Percentiles rank a stretch among this genome's conserved stretches.
phyloP scores from a whole-genome alignment of 1,284 basidiomycete genomes.

The Cryptococcus jaspeensis region DNA sequence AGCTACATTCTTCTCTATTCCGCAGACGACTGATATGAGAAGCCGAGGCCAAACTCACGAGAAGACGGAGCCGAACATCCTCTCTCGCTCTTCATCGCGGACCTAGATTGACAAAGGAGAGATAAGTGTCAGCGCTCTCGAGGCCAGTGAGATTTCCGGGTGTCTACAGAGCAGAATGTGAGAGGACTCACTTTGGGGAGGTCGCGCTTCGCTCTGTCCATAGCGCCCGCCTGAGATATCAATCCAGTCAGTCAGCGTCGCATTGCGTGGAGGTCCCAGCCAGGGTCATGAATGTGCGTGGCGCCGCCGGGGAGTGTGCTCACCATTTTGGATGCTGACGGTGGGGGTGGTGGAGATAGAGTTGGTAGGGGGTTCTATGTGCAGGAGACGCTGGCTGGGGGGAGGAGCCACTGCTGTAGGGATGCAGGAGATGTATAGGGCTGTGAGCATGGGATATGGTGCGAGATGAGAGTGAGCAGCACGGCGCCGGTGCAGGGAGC shows the following conservation, averaged over 20 bases:
- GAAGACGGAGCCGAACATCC: constrained; percentile 83
- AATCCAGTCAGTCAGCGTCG: too few relatives aligned
- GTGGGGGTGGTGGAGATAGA: too few relatives aligned
- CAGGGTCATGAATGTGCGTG: background rate
- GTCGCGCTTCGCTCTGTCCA: constrained; percentile 83
- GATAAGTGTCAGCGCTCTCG: background rate
- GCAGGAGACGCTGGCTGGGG: too few relatives aligned
- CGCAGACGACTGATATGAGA: background rate
- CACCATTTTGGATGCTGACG: constrained; percentile 10
- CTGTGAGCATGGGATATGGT: too few relatives aligned
- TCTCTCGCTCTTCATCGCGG: constrained; percentile 84
- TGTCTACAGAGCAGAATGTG: background rate
- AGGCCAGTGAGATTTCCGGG: background rate
- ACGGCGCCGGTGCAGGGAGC: too few relatives aligned
- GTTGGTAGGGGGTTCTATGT: too few relatives aligned
- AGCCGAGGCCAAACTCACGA: constrained; percentile 31
- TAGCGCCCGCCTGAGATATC: constrained; percentile 70
- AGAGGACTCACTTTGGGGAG: constrained; percentile 61
- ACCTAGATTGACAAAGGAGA: constrained; percentile 53
- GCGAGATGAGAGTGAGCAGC: too few relatives aligned
- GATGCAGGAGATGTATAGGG: too few relatives aligned
- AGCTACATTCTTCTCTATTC: background rate
- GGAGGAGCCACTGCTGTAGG: too few relatives aligned
- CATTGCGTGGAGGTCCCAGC: too few relatives aligned
- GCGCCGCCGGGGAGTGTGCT: background rate